These are phyloP conservation scores for Neodidymelliopsis sp. DNA, from an alignment of 2,329 filamentous ascomycete genomes.

Conservation along the genomic window DNA sequence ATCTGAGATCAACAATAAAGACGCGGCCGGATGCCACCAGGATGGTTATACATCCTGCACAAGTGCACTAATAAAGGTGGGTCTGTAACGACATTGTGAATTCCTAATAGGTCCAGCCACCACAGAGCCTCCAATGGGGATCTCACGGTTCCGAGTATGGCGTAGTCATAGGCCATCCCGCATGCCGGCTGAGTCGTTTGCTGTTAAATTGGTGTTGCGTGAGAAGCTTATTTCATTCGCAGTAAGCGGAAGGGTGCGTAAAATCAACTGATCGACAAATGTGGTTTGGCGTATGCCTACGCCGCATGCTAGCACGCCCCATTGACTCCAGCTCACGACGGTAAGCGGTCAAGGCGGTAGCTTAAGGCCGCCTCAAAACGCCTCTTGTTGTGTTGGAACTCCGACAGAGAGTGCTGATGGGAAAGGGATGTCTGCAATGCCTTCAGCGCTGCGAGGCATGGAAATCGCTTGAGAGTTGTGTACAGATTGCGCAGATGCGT, in stretches of 20 bases:
- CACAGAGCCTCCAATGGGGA: conserved; percentile 13
- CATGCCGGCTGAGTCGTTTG: conserved; percentile 22
- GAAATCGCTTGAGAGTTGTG: background rate
- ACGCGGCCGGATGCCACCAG: conserved; percentile 3
- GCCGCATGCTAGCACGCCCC: conserved; percentile 19
- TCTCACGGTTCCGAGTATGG: conserved; percentile 8
- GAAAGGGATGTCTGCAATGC: no score
- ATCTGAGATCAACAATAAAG: conserved; percentile 8
- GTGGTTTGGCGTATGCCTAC: conserved; percentile 25
- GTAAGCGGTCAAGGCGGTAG: conserved; percentile 20
- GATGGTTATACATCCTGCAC: conserved; percentile 13
- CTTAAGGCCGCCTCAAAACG: conserved; percentile 17
- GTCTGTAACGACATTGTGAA: conserved; percentile 3
- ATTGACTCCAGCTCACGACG: conserved; percentile 15
- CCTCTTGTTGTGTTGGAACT: conserved; percentile 5
- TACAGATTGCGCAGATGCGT: no score
- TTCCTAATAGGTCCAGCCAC: conserved; percentile 16
- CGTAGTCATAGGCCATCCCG: conserved; percentile 9
- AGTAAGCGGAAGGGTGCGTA: conserved; percentile 17
- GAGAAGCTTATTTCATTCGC: conserved; percentile 27
- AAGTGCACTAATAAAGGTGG: conserved; percentile 7
- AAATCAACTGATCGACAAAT: conserved; percentile 15
- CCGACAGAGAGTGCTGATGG: background rate
- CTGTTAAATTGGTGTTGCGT: conserved; percentile 25
- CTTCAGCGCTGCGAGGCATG: no score